These are phyloP conservation scores for Phyllosticta citribraziliensis DNA, from an alignment of 2,329 filamentous ascomycete species.

Conservation along the genomic window DNA sequence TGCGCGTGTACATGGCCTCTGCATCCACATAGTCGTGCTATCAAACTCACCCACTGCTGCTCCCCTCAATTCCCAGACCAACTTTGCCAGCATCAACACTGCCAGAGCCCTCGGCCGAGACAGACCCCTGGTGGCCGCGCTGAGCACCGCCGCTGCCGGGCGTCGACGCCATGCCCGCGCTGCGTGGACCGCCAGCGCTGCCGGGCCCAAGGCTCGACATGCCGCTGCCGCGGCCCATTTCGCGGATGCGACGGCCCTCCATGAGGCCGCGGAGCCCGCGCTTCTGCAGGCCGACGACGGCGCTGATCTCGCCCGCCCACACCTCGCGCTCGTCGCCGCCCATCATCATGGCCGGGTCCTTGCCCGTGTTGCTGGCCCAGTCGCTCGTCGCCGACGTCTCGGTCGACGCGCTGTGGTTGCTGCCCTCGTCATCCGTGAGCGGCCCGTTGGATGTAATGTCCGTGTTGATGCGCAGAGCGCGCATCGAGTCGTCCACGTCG, in stretches of 20 bases:
- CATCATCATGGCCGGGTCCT: not conserved
- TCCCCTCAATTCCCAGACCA: not conserved
- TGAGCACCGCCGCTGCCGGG: not conserved
- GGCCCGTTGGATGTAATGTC: conserved; percentile 24
- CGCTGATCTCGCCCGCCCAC: conserved; percentile 74
- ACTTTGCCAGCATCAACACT: not conserved
- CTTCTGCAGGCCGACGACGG: conserved; percentile 93
- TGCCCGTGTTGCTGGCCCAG: conserved; percentile 23
- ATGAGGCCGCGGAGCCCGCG: conserved; percentile 82
- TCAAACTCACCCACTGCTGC: not conserved
- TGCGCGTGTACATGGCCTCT: no score
- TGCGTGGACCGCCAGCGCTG: not conserved
- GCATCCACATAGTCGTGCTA: no score
- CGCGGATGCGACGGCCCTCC: conserved; percentile 81
- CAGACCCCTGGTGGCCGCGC: not conserved
- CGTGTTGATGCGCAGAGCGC: conserved; percentile 41
- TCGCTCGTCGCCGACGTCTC: conserved; percentile 20
- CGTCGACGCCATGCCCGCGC: not conserved
- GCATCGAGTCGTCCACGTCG: conserved; percentile 23
- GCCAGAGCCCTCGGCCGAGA: not conserved
- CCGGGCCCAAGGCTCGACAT: not conserved
- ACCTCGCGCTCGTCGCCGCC: conserved; percentile 47
- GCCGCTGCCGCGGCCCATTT: conserved; percentile 45
- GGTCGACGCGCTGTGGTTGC: conserved; percentile 17
- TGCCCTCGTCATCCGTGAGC: conserved; percentile 22